Conservation (phyloP, 148 eudicot genomes). For the Vaccinium darrowii region DNA sequence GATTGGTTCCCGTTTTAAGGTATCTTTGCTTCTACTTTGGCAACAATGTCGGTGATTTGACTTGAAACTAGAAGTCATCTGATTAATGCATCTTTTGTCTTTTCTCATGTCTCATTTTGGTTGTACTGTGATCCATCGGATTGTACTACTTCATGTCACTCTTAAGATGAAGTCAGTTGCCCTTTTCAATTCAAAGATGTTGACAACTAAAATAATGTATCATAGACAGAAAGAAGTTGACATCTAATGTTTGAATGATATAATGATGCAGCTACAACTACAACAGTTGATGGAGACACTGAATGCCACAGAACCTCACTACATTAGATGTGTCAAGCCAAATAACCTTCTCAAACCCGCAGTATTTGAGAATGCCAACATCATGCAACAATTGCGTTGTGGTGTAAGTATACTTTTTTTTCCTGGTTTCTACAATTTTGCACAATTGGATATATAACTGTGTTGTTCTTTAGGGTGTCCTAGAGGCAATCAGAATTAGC, state of each 20-base stretch:
- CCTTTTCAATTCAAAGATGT: slow-evolving; percentile 11
- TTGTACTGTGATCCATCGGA: neutral
- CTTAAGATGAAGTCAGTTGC: neutral
- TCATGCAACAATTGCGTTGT: slow-evolving; percentile 96
- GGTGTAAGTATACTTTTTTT: slow-evolving; percentile 69
- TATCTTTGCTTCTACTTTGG: slow-evolving; percentile 24
- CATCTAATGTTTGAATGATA: slow-evolving; percentile 18
- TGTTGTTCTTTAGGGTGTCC: slow-evolving; percentile 67
- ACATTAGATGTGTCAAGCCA: slow-evolving; percentile 94
- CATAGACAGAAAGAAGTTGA: neutral
- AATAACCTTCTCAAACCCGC: slow-evolving; percentile 88
- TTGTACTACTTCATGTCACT: slow-evolving; percentile 7
- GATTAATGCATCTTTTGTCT: neutral
- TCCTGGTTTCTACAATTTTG: neutral
- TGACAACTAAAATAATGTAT: slow-evolving; percentile 6
- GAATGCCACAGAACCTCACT: slow-evolving; percentile 93
- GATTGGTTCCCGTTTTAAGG: slow-evolving; percentile 96
- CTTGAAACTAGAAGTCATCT: neutral
- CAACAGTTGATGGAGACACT: slow-evolving; percentile 92
- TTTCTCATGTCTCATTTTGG: neutral
- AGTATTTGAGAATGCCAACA: slow-evolving; percentile 80
- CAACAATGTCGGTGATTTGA: slow-evolving; percentile 6
- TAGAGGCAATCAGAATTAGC: slow-evolving; percentile 98
- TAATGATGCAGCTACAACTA: slow-evolving; percentile 72
- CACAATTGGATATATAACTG: neutral